These are phyloP conservation scores for Pleurotus platypus DNA, from an alignment of 768 basidiomycete species.

Conservation along the genomic window DNA sequence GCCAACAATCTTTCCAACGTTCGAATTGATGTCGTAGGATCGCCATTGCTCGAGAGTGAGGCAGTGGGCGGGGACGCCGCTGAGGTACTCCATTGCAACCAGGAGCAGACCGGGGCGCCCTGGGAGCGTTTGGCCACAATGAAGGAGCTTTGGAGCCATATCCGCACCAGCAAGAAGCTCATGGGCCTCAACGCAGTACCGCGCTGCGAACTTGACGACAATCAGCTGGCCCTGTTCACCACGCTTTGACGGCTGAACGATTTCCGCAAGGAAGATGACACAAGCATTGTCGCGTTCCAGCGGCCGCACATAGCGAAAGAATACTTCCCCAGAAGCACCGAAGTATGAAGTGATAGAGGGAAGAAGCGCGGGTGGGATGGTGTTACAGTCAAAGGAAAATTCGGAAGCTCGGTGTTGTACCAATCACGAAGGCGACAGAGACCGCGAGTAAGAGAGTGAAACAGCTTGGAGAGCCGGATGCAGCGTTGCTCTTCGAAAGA, in stretches of 20 bases:
- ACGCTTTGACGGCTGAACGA: not conserved
- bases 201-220: conserved; percentile 34
- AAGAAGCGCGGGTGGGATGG: conserved; percentile 13
- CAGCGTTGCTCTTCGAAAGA: conserved; percentile 13
- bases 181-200: conserved; percentile 30
- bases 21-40: conserved; percentile 12
- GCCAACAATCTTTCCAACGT: conserved; percentile 16
- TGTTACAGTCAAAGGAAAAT: conserved; percentile 1
- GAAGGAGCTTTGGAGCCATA: conserved; percentile 26
- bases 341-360: conserved; percentile 11
- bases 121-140: conserved; percentile 20
- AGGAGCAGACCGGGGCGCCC: conserved; percentile 13
- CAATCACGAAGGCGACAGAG: conserved; percentile 11
- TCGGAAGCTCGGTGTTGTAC: conserved; percentile 8
- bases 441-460: conserved; percentile 17
- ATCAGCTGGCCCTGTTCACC: conserved; percentile 7
- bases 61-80: conserved; percentile 7
- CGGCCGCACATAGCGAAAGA: conserved; percentile 17
- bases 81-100: conserved; percentile 37
- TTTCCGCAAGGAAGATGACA: conserved; percentile 19
- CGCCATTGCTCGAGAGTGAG: too few species aligned
- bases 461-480: conserved; percentile 13
- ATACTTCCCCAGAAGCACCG: not conserved
- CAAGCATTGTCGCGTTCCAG: conserved; percentile 17
- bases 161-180: conserved; percentile 20